A percentile compares a stretch with the other conserved stretches of the same genome.
Conservation (phyloP, 305 asterid genomes). For the Coffea humblotiana region DNA sequence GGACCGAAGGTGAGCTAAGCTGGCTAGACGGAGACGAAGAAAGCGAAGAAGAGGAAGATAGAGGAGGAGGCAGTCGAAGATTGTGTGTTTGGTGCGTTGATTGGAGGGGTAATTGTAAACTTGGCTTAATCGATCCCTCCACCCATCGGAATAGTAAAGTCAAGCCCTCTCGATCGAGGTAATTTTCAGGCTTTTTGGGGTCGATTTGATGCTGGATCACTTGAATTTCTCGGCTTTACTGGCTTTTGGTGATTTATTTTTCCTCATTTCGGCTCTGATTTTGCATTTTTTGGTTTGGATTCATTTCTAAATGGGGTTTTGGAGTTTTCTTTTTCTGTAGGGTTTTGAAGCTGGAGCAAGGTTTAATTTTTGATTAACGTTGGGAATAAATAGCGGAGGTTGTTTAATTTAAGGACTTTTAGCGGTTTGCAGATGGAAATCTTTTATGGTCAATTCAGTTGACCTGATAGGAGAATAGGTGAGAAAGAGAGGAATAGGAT, state of each 20-base stretch:
- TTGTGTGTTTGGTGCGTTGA: background rate
- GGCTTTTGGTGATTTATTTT: background rate
- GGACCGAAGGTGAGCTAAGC: conserved; percentile 3
- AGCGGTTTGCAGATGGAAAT: background rate
- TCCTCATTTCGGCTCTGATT: conserved; percentile 7
- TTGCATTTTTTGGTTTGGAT: background rate
- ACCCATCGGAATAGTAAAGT: conserved; percentile 16
- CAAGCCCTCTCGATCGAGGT: conserved; percentile 36
- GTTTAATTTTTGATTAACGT: background rate
- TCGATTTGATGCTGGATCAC: conserved; percentile 21
- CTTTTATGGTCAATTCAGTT: background rate
- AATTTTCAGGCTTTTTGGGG: conserved; percentile 1
- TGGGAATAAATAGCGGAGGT: background rate
- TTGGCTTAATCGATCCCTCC: conserved; percentile 8
- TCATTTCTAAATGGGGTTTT: conserved; percentile 4
- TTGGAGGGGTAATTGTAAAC: conserved; percentile 9
- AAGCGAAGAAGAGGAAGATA: background rate
- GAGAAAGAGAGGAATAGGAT: background rate
- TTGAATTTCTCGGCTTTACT: conserved; percentile 10
- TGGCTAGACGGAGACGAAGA: background rate
- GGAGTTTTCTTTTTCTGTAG: background rate
- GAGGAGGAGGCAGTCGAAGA: background rate
- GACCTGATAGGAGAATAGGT: background rate
- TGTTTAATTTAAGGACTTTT: background rate
- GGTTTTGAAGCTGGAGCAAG: conserved; percentile 1